These are phyloP conservation scores for Jamesozyma spencerorum DNA, from an alignment of 805 yeast species.

Conservation along the genomic window DNA sequence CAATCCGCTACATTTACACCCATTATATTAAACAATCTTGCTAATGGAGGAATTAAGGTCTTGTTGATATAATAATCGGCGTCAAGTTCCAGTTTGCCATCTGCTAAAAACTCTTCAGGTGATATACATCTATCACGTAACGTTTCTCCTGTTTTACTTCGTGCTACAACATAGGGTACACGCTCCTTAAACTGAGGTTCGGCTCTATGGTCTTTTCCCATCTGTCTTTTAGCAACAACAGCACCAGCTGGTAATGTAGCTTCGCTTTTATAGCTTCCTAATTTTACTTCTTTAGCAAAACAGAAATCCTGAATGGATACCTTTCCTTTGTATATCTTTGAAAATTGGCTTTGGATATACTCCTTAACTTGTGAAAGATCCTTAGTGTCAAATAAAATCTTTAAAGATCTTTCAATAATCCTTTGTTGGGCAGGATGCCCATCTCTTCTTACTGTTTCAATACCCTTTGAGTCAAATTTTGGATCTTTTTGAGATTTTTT, in stretches of 20 bases:
- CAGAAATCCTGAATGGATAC: constrained; percentile 75
- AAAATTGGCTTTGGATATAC: constrained; percentile 59
- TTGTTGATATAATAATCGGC: constrained; percentile 77
- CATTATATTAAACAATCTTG: constrained; percentile 66
- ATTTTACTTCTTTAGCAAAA: constrained; percentile 80
- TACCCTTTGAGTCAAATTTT: constrained; percentile 89
- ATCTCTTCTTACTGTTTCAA: constrained; percentile 88
- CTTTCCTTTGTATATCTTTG: constrained; percentile 50
- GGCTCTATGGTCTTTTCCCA: constrained; percentile 55
- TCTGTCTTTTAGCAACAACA: constrained; percentile 53
- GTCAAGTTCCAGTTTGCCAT: constrained; percentile 45
- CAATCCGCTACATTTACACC: constrained; percentile 76
- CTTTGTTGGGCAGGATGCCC: constrained; percentile 89
- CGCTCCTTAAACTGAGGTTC: constrained; percentile 86
- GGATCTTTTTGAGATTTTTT: constrained; percentile 45
- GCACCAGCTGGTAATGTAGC: constrained; percentile 87
- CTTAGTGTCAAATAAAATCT: constrained; percentile 59
- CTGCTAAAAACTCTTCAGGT: constrained; percentile 60
- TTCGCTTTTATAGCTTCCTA: constrained; percentile 73
- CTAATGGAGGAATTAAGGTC: constrained; percentile 82
- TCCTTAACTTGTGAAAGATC: constrained; percentile 63
- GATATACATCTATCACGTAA: constrained; percentile 71
- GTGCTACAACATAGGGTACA: constrained; percentile 74
- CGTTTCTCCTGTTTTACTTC: constrained; percentile 45
- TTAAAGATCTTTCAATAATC: constrained; percentile 61